Conservation (phyloP, 345 rosid genomes). For the Turritis glabra region DNA sequence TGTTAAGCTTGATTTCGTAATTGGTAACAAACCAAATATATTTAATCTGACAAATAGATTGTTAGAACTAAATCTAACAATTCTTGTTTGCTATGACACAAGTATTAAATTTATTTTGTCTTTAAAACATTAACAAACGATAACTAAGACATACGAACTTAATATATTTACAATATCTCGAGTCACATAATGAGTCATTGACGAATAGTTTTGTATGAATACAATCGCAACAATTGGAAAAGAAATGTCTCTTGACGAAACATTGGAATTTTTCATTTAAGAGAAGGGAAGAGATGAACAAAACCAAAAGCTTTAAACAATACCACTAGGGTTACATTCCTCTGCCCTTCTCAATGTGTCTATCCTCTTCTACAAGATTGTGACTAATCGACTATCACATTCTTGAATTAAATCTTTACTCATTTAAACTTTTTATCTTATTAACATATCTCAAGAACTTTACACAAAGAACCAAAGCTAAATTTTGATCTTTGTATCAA, state of each 20-base stretch:
- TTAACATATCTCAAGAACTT: neutral
- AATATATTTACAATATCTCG: neutral
- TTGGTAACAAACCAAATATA: neutral
- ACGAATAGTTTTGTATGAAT: neutral
- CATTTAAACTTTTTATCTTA: neutral
- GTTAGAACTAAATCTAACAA: neutral
- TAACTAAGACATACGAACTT: neutral
- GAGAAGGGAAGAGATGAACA: neutral
- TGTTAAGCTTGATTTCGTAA: neutral
- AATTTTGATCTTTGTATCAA: neutral
- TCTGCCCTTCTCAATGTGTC: neutral
- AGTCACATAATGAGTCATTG: neutral
- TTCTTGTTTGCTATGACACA: neutral
- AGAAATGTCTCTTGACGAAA: neutral
- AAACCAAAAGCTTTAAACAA: neutral
- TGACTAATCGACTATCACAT: constrained; percentile 3
- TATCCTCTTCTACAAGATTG: neutral
- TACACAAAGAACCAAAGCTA: constrained; percentile 14
- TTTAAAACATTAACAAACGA: neutral
- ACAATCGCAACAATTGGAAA: neutral
- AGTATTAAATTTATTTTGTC: too few species aligned
- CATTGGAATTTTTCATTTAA: neutral
- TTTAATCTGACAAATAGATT: neutral
- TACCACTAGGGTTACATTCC: neutral
- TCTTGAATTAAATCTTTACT: neutral